Conservation (phyloP, 1,139 yeast species). For the Lizanozyma gosingica region DNA sequence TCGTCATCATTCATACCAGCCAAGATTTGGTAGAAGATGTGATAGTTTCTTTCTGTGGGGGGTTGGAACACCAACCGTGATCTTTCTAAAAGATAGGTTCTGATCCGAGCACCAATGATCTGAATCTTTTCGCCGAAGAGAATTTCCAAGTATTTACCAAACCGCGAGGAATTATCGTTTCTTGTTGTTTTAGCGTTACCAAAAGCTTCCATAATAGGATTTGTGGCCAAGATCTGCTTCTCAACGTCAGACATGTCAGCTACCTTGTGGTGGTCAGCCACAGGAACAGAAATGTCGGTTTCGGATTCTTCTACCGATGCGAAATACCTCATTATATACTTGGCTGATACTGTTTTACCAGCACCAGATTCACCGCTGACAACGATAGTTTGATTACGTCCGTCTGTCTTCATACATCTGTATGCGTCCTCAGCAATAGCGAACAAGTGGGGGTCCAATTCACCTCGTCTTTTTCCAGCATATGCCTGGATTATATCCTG, state of each 20-base stretch:
- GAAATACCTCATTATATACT: conserved; percentile 94
- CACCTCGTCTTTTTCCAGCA: conserved; percentile 88
- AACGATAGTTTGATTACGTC: conserved; percentile 86
- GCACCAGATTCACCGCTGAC: conserved; percentile 99
- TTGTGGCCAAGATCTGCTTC: conserved; percentile 90
- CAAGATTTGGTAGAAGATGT: conserved; percentile 85
- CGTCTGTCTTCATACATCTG: conserved; percentile 82
- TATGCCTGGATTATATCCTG: conserved; percentile 90
- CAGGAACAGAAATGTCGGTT: conserved; percentile 21
- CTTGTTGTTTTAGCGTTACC: conserved; percentile 98
- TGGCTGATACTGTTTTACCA: conserved; percentile 96
- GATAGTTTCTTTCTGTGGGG: conserved; percentile 80
- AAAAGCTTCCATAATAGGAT: conserved; percentile 97
- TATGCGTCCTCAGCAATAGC: conserved; percentile 99
- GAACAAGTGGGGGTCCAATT: conserved; percentile 90
- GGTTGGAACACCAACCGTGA: conserved; percentile 95
- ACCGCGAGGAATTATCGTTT: conserved; percentile 94
- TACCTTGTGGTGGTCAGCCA: conserved; percentile 29
- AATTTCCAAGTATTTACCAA: conserved; percentile 92
- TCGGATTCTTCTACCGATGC: conserved; percentile 76
- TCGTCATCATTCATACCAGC: conserved; percentile 64
- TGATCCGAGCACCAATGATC: conserved; percentile 88
- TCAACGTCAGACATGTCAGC: conserved; percentile 88
- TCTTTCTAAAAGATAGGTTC: conserved; percentile 88
- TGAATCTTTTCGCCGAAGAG: conserved; percentile 65